phyloP scores from a whole-genome alignment of 257 asterid genomes.

The Solanum verrucosum region DNA sequence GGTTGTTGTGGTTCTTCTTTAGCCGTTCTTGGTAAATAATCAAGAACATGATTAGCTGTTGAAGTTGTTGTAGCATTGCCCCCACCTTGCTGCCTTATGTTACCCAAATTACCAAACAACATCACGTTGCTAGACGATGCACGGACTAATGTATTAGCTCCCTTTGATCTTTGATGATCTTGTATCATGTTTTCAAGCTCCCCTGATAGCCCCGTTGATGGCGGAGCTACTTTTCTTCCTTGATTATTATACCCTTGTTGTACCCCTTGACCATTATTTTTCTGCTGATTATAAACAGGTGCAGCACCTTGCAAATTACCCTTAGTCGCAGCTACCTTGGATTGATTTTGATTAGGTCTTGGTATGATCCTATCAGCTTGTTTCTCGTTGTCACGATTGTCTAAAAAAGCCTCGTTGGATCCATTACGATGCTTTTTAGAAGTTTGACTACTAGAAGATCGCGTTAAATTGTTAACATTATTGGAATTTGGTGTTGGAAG shows the following conservation, averaged over 20 bases:
- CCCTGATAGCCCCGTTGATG: constrained; percentile 43
- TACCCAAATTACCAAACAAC: constrained; percentile 54
- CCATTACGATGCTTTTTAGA: constrained; percentile 13
- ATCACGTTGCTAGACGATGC: constrained; percentile 76
- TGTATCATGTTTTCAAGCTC: constrained; percentile 70
- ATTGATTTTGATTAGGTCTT: constrained; percentile 51
- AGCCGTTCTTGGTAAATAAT: constrained; percentile 23
- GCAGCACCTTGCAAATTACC: background rate
- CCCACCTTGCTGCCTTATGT: constrained; percentile 45
- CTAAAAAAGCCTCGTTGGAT: constrained; percentile 7
- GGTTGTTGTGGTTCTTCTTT: constrained; percentile 16
- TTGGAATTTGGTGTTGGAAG: constrained; percentile 12
- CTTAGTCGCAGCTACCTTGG: constrained; percentile 21
- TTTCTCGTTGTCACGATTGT: constrained; percentile 4
- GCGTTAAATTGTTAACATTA: background rate
- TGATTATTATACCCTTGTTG: constrained; percentile 9
- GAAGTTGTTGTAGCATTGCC: background rate
- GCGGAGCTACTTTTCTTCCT: constrained; percentile 30
- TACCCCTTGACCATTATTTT: background rate
- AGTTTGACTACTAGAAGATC: constrained; percentile 29
- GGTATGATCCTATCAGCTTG: constrained; percentile 39
- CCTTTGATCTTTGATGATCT: constrained; percentile 55
- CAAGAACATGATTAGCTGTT: constrained; percentile 12
- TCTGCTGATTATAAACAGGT: background rate
- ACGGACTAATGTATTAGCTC: constrained; percentile 38